Percentiles rank a stretch among this genome's conserved stretches.
phyloP scores from a whole-genome alignment of 2,329 filamentous ascomycete species.

The Elsinoe australis region DNA sequence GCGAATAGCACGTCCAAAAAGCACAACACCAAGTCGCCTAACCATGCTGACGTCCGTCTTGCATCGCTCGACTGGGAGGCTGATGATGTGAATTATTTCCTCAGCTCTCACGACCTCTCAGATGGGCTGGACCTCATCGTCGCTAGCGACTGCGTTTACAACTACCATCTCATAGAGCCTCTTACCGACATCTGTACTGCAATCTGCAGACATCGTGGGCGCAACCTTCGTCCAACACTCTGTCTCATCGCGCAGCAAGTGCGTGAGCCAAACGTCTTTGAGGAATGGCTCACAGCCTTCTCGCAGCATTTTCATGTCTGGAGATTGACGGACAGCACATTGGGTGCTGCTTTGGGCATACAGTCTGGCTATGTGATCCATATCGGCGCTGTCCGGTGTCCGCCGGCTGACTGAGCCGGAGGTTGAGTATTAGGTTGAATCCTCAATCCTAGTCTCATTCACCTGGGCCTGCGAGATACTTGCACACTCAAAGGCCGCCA shows the following conservation, averaged over 20 bases:
- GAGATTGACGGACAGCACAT: constrained; percentile 59
- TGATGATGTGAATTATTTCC: constrained; percentile 39
- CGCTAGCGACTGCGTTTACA: constrained; percentile 93
- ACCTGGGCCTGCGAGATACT: not conserved
- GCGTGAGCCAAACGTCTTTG: constrained; percentile 75
- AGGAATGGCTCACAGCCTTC: constrained; percentile 68
- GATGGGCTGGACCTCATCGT: constrained; percentile 50
- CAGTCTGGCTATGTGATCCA: constrained; percentile 76
- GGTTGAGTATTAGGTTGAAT: not conserved
- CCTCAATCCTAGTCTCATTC: not conserved
- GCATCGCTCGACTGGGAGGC: constrained; percentile 71
- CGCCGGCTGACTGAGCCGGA: not conserved
- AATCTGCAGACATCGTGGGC: constrained; percentile 53
- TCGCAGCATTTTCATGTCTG: constrained; percentile 61
- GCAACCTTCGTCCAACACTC: constrained; percentile 47
- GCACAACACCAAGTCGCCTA: not conserved
- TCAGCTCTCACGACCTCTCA: constrained; percentile 42
- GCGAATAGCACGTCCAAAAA: constrained; percentile 43
- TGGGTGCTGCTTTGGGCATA: constrained; percentile 53
- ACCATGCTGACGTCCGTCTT: constrained; percentile 1
- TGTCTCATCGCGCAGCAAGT: constrained; percentile 86
- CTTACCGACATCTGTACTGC: constrained; percentile 77
- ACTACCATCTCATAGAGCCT: constrained; percentile 73
- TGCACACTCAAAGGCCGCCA: too few relatives aligned
- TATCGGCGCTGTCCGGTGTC: constrained; percentile 52